Conservation (phyloP, 129 eudicot species). For the Artemisia annua region DNA sequence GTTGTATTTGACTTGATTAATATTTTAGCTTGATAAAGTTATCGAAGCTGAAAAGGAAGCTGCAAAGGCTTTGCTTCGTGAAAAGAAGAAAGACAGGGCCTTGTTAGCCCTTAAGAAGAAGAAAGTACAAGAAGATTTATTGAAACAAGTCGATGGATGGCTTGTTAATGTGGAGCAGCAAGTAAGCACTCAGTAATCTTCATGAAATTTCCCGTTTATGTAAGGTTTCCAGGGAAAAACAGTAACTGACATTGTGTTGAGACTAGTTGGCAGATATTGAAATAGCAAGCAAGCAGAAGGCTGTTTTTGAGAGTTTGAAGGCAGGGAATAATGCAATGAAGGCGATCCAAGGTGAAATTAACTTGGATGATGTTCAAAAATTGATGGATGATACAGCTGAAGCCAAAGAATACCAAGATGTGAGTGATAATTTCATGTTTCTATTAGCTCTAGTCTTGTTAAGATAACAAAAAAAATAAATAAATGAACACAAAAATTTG, state of each 20-base stretch:
- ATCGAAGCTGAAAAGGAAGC: slow-evolving; percentile 98
- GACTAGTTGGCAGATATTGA: slow-evolving; percentile 96
- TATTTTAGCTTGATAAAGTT: slow-evolving; percentile 79
- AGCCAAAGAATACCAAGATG: slow-evolving; percentile 99
- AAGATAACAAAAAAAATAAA: neutral
- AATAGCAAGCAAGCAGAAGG: slow-evolving; percentile 92
- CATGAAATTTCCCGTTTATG: neutral
- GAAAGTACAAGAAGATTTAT: slow-evolving; percentile 89
- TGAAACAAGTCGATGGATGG: slow-evolving; percentile 93
- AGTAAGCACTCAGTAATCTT: slow-evolving; percentile 47
- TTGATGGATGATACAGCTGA: slow-evolving; percentile 98
- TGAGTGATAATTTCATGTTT: slow-evolving; percentile 33
- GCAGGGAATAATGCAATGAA: slow-evolving; percentile 85
- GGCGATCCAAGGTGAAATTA: slow-evolving; percentile 92
- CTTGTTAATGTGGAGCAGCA: slow-evolving; percentile 93
- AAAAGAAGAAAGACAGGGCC: slow-evolving; percentile 95
- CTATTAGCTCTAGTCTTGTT: neutral
- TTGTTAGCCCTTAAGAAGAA: slow-evolving; percentile 84
- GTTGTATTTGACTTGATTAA: slow-evolving; percentile 5
- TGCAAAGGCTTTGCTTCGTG: slow-evolving; percentile 90
- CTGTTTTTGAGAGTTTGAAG: slow-evolving; percentile 94
- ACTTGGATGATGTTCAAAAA: slow-evolving; percentile 93
- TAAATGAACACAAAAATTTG: neutral
- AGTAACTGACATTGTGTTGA: neutral
- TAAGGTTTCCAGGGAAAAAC: neutral